Percentiles rank a stretch among this genome's conserved stretches.
phyloP scores from a whole-genome alignment of 768 basidiomycete genomes.

The Amanita phalloides region DNA sequence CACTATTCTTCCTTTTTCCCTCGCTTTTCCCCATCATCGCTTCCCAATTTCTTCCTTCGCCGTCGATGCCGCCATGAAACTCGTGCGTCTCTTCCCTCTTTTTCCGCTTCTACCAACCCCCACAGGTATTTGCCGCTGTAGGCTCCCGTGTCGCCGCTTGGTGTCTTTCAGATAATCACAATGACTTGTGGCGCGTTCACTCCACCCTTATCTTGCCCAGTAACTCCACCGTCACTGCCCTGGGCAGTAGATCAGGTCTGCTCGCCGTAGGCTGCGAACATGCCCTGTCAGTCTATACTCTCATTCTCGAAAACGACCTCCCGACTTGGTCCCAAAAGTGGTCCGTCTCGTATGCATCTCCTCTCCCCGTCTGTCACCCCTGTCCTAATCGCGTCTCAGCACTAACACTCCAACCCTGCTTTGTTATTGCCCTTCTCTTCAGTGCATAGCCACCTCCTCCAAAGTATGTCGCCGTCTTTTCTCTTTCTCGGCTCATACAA shows the following conservation, averaged over 20 bases:
- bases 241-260: slow-evolving; percentile 71
- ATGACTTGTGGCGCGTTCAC: slow-evolving; percentile 68
- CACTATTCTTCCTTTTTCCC: slow-evolving; percentile 69
- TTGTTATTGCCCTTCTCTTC: slow-evolving; percentile 67
- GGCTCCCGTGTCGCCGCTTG: slow-evolving; percentile 63
- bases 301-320: slow-evolving; percentile 73
- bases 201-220: slow-evolving; percentile 65
- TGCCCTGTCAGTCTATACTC: slow-evolving; percentile 62
- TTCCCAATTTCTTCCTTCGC: slow-evolving; percentile 49
- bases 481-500: neutral
- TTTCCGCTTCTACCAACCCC: slow-evolving; percentile 8
- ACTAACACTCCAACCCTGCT: slow-evolving; percentile 38
- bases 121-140: slow-evolving; percentile 65
- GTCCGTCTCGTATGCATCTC: slow-evolving; percentile 41
- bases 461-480: slow-evolving; percentile 24
- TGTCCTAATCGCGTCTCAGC: slow-evolving; percentile 20
- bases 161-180: slow-evolving; percentile 58
- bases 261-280: slow-evolving; percentile 57
- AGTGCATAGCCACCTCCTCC: slow-evolving; percentile 59
- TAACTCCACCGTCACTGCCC: slow-evolving; percentile 39
- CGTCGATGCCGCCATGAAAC: slow-evolving; percentile 71
- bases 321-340: slow-evolving; percentile 80
- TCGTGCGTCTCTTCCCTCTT: slow-evolving; percentile 39
- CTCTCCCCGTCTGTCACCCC: slow-evolving; percentile 1
- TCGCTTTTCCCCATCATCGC: slow-evolving; percentile 60